These are phyloP conservation scores for Monilinia fructigena DNA, from an alignment of 2,329 filamentous ascomycete genomes.

Conservation along the genomic window DNA sequence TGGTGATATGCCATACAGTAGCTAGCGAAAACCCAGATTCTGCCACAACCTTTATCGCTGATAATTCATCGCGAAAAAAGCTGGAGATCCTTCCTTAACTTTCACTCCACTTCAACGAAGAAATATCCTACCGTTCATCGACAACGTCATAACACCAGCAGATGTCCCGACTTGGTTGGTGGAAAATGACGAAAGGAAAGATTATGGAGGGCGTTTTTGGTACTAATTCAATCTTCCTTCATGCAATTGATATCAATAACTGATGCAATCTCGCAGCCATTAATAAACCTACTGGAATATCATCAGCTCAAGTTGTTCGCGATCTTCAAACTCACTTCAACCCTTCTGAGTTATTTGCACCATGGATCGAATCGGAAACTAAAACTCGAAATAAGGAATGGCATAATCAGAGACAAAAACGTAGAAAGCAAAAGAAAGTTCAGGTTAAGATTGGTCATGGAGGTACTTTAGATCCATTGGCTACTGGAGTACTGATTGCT, in stretches of 20 bases:
- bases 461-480: slow-evolving; percentile 90
- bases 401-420: slow-evolving; percentile 54
- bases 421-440: slow-evolving; percentile 57
- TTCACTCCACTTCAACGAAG: neutral
- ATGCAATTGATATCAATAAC: slow-evolving; percentile 9
- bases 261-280: slow-evolving; percentile 60
- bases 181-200: slow-evolving; percentile 43
- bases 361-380: slow-evolving; percentile 67
- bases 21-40: too few species aligned
- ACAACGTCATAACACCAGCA: slow-evolving; percentile 19
- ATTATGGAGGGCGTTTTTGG: slow-evolving; percentile 63
- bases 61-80: slow-evolving; percentile 7
- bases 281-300: slow-evolving; percentile 85
- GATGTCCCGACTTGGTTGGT: slow-evolving; percentile 31
- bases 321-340: slow-evolving; percentile 84
- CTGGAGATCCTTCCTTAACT: neutral
- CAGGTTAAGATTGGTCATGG: slow-evolving; percentile 95
- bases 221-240: slow-evolving; percentile 39
- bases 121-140: slow-evolving; percentile 5
- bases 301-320: slow-evolving; percentile 87
- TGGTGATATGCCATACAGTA: too few species aligned
- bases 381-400: slow-evolving; percentile 55
- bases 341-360: slow-evolving; percentile 73
- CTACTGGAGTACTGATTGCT: slow-evolving; percentile 87
- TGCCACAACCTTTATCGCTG: too few species aligned